Evolutionary conservation across 306 rosid genomes (phyloP), one percentile per base, ranked within the genome.

Genomic region (Arachis hypogaea): DNA sequence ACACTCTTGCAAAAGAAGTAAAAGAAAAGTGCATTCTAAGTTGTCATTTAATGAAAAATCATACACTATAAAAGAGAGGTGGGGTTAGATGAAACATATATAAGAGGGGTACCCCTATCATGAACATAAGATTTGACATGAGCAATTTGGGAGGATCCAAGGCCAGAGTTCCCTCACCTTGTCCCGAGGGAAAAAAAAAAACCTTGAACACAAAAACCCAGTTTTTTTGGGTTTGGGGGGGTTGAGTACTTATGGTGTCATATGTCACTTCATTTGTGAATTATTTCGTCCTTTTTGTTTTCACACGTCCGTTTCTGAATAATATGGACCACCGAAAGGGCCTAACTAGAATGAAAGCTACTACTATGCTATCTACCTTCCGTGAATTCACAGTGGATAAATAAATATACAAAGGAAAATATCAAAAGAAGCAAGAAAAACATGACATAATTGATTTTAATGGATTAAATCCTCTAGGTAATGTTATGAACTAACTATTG

Each of bases 261-360:
- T 59, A 59, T 75, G 73, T 83, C 81, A 58, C 77, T 60, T 71
- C 72, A 64, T 66, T 2, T 60, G 41, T 67, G 42, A 68, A 80
- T 65, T 77, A 54, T 81, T 78, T 78, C 74, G 82, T 77, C 82
- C 82, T 73, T 57, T 42, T 68, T 77, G 75, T 73, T 80, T 72
- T 1, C 28, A 22, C 77, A 43, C 38, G 78, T 79, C 56, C 63
- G 10, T 47, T 38, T 73, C 66, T 28, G 11, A 46, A 33, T 33
- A 52, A 62, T 47, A 14, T 77, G 78, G 83, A 74, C 83, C 85
- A 75, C 85, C 83, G 76, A 78, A 84, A 84, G 85, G 72, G 72
- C 69, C 12, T 46, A 63, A 42, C 51, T 65, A 61, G 28, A 64
- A 63, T 65, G 28, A 55, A 44, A 63, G 28, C 29, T 60, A 55